phyloP scores from a whole-genome alignment of 1,284 basidiomycete genomes.

The Moesziomyces parantarcticus region DNA sequence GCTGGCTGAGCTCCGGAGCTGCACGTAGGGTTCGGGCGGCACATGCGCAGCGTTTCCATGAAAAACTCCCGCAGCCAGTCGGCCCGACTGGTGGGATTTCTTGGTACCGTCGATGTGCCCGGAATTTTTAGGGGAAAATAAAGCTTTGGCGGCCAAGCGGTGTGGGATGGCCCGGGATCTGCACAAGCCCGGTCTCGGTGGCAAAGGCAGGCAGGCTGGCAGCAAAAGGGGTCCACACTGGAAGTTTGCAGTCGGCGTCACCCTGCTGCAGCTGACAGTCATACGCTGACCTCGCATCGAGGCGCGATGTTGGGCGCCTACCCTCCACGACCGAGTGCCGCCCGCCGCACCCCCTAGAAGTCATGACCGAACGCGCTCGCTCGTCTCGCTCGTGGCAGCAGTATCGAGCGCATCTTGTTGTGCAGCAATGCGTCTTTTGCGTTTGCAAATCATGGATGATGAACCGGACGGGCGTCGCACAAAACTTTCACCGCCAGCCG shows the following conservation, averaged over 20 bases:
- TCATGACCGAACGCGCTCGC: constrained; percentile 1
- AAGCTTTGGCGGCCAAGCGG: background rate
- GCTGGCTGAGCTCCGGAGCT: background rate
- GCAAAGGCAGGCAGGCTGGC: constrained; percentile 7
- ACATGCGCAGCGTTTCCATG: background rate
- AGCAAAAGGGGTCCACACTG: constrained; percentile 14
- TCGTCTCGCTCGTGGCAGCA: background rate
- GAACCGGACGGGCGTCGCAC: background rate
- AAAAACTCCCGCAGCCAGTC: background rate
- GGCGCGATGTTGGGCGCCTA: background rate
- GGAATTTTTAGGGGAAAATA: background rate
- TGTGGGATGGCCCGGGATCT: constrained; percentile 5
- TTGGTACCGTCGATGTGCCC: background rate
- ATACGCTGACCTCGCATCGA: constrained; percentile 1
- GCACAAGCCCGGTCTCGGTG: background rate
- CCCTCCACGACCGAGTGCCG: too few relatives aligned
- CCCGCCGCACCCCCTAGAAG: constrained; percentile 2
- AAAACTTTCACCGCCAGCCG: constrained; percentile 1
- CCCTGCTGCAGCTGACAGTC: constrained; percentile 5
- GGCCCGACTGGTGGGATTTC: background rate
- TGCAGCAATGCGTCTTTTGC: background rate
- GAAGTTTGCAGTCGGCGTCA: constrained; percentile 10
- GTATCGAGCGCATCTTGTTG: background rate
- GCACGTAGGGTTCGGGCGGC: background rate
- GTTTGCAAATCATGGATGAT: background rate